These are phyloP conservation scores for Xylaria acuta DNA, from an alignment of 495 filamentous ascomycete genomes.

Conservation along the genomic window DNA sequence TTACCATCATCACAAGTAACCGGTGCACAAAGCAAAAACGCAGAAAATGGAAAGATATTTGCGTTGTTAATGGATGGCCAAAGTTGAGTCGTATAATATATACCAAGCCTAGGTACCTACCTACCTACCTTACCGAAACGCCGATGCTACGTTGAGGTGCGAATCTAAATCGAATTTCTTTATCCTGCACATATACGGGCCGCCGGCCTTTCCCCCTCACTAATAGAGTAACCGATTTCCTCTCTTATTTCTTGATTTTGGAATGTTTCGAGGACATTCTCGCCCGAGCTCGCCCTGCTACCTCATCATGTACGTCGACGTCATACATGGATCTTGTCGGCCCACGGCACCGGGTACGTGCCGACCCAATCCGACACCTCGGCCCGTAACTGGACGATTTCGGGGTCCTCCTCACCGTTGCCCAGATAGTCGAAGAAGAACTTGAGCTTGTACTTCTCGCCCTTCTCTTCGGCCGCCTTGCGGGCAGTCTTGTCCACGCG, in stretches of 20 bases:
- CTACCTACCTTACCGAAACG: constrained; percentile 14
- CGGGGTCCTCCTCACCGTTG: constrained; percentile 79
- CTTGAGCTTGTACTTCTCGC: constrained; percentile 83
- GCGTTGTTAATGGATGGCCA: not conserved
- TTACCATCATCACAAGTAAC: not conserved
- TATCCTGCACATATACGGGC: not conserved
- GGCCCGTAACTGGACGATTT: constrained; percentile 84
- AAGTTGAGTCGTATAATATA: constrained; percentile 15
- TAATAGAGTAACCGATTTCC: not conserved
- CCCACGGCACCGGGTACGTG: constrained; percentile 89
- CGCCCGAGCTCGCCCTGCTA: not conserved
- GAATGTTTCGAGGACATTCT: not conserved
- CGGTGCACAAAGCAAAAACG: not conserved
- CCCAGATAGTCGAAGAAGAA: constrained; percentile 85
- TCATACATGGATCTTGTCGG: constrained; percentile 39
- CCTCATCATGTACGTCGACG: not conserved
- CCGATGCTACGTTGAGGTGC: constrained; percentile 25
- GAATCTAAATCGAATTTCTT: not conserved
- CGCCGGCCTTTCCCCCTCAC: not conserved
- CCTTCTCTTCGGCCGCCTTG: constrained; percentile 76
- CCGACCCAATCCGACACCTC: constrained; percentile 97
- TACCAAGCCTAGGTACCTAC: not conserved
- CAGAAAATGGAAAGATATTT: not conserved
- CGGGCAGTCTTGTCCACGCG: constrained; percentile 80
- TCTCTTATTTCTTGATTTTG: not conserved